Base-by-base conservation (phyloP, 2,329 filamentous ascomycete genomes). In the Pseudodiploospora longispora region DNA sequence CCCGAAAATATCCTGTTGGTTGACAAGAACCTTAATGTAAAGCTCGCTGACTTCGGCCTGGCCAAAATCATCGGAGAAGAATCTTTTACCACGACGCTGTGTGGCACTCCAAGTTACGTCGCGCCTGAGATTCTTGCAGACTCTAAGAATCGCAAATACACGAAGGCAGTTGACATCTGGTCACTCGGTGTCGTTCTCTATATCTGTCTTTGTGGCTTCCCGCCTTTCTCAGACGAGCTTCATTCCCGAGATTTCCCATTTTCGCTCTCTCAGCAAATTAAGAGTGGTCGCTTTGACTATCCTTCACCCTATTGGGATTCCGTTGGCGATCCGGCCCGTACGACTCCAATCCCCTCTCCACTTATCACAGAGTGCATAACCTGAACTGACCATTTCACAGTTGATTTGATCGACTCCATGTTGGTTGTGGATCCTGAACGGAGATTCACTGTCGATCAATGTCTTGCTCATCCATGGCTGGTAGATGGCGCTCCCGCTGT, bases 41-140 rank as follows among this genome's bases (percentile, higher is more conserved):
- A 98, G 67, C 70, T 98, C 49, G 93, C 90, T 19, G 93, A 98
- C 64, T 98, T 98, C 65, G 93, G 93, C 38, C 75, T 98, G 33
- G 91, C 93, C 36, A 98, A 98, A 68, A 97, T 98, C 52, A 95
- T 98, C 52, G 94, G 94, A 50, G 93, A 98, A 62, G 89, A 96
- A 60, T 96, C 91, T 0, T 98, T 98, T 61, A 97, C 93, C 1
- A 96, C 90, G 0, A 97, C 93, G 1, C 70, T 98, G 50, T 93
- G 93, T 61, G 93, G 93, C 50, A 98, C 93, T n/a, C 93, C 91
- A 5, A 93, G 86, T 63, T 95, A 98, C 61, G 91, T 97, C 48
- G 93, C 94, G 1, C 93, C 93, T 1, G 93, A 98, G 62, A 95
- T 98, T 46, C 72, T 98, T 4, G 85, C 89, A 57, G 85, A 90